Conservation (phyloP, 345 rosid genomes). For the Brassica carinata region DNA sequence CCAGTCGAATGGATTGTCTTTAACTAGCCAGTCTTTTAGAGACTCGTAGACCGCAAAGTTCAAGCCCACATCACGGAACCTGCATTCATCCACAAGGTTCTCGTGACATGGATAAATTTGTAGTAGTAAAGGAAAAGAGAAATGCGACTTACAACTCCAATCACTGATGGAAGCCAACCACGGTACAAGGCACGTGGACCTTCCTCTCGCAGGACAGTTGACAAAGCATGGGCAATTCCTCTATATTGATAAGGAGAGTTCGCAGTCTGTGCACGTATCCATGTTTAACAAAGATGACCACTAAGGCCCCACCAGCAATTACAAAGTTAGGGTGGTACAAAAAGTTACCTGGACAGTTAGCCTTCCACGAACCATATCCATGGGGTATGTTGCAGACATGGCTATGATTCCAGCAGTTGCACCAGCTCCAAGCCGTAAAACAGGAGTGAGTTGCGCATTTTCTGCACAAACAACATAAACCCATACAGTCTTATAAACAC, state of each 20-base stretch:
- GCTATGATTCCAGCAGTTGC: conserved; percentile 99
- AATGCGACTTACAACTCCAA: conserved; percentile 86
- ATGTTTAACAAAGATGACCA: conserved; percentile 13
- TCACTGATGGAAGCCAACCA: conserved; percentile 99
- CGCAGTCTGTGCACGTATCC: conserved; percentile 61
- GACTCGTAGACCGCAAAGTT: conserved; percentile 97
- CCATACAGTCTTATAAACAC: conserved; percentile 11
- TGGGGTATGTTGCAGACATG: conserved; percentile 99
- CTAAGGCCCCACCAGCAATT: neutral
- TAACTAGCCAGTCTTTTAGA: conserved; percentile 81
- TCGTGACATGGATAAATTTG: neutral
- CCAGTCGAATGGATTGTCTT: conserved; percentile 63
- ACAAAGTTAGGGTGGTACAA: conserved; percentile 2
- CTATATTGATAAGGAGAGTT: conserved; percentile 88
- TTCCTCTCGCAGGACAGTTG: conserved; percentile 87
- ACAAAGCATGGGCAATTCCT: conserved; percentile 88
- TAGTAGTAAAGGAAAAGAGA: neutral
- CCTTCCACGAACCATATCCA: conserved; percentile 99
- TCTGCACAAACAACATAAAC: conserved; percentile 47
- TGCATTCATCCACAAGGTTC: conserved; percentile 39
- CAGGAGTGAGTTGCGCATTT: conserved; percentile 90
- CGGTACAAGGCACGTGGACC: conserved; percentile 95
- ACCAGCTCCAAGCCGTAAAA: conserved; percentile 99
- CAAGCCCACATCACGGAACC: conserved; percentile 97
- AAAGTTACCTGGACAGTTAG: conserved; percentile 89